phyloP scores from a whole-genome alignment of 2,329 filamentous ascomycete species.

The Fusarium nanum region DNA sequence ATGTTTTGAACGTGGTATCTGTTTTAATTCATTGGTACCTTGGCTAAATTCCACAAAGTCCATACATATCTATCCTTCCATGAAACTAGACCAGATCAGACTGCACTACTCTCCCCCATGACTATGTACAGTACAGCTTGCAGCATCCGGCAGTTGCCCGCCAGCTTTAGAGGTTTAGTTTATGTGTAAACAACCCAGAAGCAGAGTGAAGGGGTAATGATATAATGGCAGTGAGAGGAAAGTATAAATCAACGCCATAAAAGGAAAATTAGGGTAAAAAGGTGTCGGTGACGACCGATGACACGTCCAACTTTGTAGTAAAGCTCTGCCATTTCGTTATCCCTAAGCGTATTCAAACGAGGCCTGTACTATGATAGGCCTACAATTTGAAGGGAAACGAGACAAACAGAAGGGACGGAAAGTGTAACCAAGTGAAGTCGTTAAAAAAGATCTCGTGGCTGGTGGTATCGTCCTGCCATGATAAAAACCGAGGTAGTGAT shows the following conservation, averaged over 20 bases:
- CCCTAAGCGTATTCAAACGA: conserved; percentile 4
- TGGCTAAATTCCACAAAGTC: conserved; percentile 13
- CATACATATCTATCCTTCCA: conserved; percentile 10
- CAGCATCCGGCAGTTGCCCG: conserved; percentile 31
- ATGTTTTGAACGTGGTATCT: conserved; percentile 25
- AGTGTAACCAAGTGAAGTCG: conserved; percentile 35
- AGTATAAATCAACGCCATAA: conserved; percentile 33
- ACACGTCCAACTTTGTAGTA: conserved; percentile 30
- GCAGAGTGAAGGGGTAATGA: conserved; percentile 15
- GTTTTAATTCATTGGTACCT: conserved; percentile 33
- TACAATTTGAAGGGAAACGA: background rate
- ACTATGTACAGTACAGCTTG: conserved; percentile 43
- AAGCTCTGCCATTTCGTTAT: conserved; percentile 21
- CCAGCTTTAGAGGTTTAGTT: conserved; percentile 41
- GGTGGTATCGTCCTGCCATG: conserved; percentile 16
- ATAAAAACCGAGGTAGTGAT: conserved; percentile 18
- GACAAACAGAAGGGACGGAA: conserved; percentile 26
- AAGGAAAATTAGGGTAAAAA: conserved; percentile 34
- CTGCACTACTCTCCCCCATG: conserved; percentile 21
- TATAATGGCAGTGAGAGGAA: conserved; percentile 2
- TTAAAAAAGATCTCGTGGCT: conserved; percentile 29
- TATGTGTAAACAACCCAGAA: conserved; percentile 30
- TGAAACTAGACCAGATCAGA: conserved; percentile 25
- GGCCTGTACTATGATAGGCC: background rate
- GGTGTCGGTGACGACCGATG: conserved; percentile 40